Evolutionary conservation across 352 stramenopile genomes (phyloP), one percentile per base, ranked within the genome.

Genomic region (Globisporangium paroecandrum): DNA sequence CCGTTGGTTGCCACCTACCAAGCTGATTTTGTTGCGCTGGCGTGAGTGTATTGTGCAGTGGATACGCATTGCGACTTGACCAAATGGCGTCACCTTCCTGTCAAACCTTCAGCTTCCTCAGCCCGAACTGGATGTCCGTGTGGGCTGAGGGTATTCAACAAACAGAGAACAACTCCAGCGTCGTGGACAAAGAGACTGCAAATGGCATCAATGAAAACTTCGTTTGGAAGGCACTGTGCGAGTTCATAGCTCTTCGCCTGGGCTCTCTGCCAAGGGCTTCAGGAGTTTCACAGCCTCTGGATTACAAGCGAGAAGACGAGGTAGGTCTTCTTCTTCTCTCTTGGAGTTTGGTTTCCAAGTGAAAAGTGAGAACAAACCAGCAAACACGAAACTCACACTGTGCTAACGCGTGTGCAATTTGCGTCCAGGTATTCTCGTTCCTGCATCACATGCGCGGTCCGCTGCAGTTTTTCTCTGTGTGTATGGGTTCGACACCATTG

Each of bases 291-390:
- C 49, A n/a, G 25, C 10, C 49, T 41, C 56, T 67, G 0, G 69
- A 83, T 62, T 85, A 71, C 68, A 83, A 81, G 57, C 74, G 71
- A 47, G 69, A 83, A 47, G 74, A 85, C 27, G 78, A 83, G 65
- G 76, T 85, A 51, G 3, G 65, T 24, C 22, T 61, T 49, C 3
- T 29, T 58, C 2, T 27, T 57, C 8, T 57, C 41, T 22, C 15
- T 49, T 49, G 41, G 41, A 22, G n/a, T 3, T 22, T 49, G 41
- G 18, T 22, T n/a, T 38, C 32, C 32, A 38, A 12, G 38, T 46
- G 38, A n/a, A 34, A 18, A 36, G 4, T 4, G 18, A 18, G 29
- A 15, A 22, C 3, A 9, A 32, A 27, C 38, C 38, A 18, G 38
- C 13, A 24, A 27, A 15, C 56, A 20, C 1, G 1, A 22, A 20